phyloP scores from a whole-genome alignment of 1,139 yeast species.

The Saccharomyces hybrid region DNA sequence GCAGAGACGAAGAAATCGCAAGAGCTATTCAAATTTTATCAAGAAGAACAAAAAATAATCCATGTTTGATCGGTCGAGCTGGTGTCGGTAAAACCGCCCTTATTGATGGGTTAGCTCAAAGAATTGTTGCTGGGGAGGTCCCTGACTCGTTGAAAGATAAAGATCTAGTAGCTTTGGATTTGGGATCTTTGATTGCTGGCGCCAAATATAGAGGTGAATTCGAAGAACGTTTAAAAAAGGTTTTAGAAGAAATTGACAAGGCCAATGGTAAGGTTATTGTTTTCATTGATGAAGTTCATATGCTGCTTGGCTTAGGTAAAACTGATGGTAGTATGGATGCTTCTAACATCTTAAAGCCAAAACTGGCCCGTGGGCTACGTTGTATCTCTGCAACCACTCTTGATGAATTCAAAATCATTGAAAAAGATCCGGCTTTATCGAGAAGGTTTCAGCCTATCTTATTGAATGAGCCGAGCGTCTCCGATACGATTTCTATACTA shows the following conservation, averaged over 20 bases:
- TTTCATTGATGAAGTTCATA: slow-evolving; percentile 88
- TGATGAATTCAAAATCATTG: slow-evolving; percentile 84
- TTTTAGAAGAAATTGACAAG: slow-evolving; percentile 80
- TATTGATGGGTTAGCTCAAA: slow-evolving; percentile 92
- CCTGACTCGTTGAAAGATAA: slow-evolving; percentile 90
- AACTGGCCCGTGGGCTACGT: slow-evolving; percentile 87
- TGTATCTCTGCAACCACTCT: slow-evolving; percentile 95
- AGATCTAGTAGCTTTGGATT: slow-evolving; percentile 71
- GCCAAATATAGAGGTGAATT: slow-evolving; percentile 95
- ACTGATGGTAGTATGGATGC: slow-evolving; percentile 97
- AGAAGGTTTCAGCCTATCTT: slow-evolving; percentile 87
- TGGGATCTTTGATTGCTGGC: slow-evolving; percentile 82
- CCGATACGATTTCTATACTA: slow-evolving; percentile 83
- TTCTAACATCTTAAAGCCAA: slow-evolving; percentile 85
- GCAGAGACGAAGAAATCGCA: slow-evolving; percentile 90
- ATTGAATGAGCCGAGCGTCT: slow-evolving; percentile 85
- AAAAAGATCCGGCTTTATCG: slow-evolving; percentile 85
- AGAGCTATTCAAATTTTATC: slow-evolving; percentile 88
- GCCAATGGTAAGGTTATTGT: slow-evolving; percentile 71
- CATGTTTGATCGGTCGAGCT: slow-evolving; percentile 88
- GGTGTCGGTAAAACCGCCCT: slow-evolving; percentile 98
- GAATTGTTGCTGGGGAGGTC: slow-evolving; percentile 84
- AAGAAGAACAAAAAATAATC: slow-evolving; percentile 88
- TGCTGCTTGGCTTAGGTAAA: slow-evolving; percentile 86
- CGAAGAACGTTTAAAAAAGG: slow-evolving; percentile 79